Percentiles rank a stretch among this genome's conserved stretches.
Evolutionary conservation across 2,329 filamentous ascomycete species (phyloP).

Genomic region (Cyphellophora europaea): DNA sequence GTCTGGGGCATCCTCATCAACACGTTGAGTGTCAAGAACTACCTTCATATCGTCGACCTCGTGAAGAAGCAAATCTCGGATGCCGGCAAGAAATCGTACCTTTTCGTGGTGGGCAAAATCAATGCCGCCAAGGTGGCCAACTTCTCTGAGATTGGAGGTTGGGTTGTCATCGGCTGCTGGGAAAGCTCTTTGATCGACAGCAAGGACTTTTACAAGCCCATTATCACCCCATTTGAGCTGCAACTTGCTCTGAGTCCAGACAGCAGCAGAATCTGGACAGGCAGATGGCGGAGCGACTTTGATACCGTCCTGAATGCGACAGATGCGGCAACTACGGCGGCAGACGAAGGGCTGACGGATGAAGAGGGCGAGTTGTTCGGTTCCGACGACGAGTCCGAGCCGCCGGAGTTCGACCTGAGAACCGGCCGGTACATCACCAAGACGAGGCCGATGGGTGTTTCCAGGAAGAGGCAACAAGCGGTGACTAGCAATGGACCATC

Average conservation of each 20-base stretch:
- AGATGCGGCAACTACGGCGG: slow-evolving; percentile 5
- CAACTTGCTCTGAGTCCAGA: slow-evolving; percentile 68
- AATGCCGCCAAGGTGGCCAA: slow-evolving; percentile 95
- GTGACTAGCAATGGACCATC: slow-evolving; percentile 3
- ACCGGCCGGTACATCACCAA: slow-evolving; percentile 76
- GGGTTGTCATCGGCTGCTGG: slow-evolving; percentile 98
- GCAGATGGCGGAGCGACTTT: slow-evolving; percentile 83
- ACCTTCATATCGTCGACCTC: slow-evolving; percentile 68
- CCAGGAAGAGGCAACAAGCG: slow-evolving; percentile 15
- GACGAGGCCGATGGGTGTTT: slow-evolving; percentile 41
- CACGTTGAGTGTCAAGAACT: slow-evolving; percentile 85
- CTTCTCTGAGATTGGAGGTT: slow-evolving; percentile 88
- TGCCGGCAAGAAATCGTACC: slow-evolving; percentile 90
- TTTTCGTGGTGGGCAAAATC: slow-evolving; percentile 91
- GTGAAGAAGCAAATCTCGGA: slow-evolving; percentile 63
- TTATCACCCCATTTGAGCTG: slow-evolving; percentile 93
- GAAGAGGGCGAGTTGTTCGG: slow-evolving; percentile 20
- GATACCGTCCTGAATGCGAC: slow-evolving; percentile 50
- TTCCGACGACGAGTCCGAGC: slow-evolving; percentile 26
- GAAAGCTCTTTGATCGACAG: slow-evolving; percentile 89
- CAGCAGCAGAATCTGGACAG: slow-evolving; percentile 70
- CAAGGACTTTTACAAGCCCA: slow-evolving; percentile 75
- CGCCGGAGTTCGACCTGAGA: slow-evolving; percentile 85
- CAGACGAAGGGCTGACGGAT: slow-evolving; percentile 8
- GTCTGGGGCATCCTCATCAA: slow-evolving; percentile 94